These are phyloP conservation scores for Lentithecium fluviatile DNA, from an alignment of 495 filamentous ascomycete species.

Conservation along the genomic window DNA sequence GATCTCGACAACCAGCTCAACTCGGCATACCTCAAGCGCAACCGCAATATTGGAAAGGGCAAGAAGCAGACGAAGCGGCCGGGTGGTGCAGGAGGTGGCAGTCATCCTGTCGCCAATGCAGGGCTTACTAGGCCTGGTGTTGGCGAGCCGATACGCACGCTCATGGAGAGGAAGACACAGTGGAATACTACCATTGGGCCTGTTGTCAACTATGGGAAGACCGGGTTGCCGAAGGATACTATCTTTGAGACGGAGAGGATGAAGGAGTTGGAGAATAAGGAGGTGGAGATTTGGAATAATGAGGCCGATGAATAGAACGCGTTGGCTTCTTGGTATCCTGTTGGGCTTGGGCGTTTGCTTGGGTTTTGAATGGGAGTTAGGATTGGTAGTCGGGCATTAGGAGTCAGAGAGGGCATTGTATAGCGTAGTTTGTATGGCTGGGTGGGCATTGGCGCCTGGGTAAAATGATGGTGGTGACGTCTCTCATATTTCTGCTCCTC, in stretches of 20 bases:
- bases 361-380: no score
- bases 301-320: slow-evolving; percentile 23
- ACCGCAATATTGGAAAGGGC: slow-evolving; percentile 86
- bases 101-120: slow-evolving; percentile 50
- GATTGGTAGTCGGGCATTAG: no score
- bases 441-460: no score
- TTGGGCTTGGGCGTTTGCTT: no score
- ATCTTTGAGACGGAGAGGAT: slow-evolving; percentile 65
- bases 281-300: slow-evolving; percentile 55
- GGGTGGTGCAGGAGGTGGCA: slow-evolving; percentile 57
- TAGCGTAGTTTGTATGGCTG: no score
- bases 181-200: slow-evolving; percentile 87
- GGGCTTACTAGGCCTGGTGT: slow-evolving; percentile 75
- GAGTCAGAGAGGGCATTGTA: no score
- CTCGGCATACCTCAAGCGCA: slow-evolving; percentile 91
- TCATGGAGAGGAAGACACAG: slow-evolving; percentile 83
- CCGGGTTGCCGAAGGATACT: slow-evolving; percentile 56
- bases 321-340: no score
- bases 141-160: slow-evolving; percentile 79
- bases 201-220: slow-evolving; percentile 76
- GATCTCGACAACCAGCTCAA: slow-evolving; percentile 96
- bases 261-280: slow-evolving; percentile 61
- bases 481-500: no score
- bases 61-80: slow-evolving; percentile 88
- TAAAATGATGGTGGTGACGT: no score